phyloP scores from a whole-genome alignment of 2,329 filamentous ascomycete species.

The Chaetomiaceae sp. region DNA sequence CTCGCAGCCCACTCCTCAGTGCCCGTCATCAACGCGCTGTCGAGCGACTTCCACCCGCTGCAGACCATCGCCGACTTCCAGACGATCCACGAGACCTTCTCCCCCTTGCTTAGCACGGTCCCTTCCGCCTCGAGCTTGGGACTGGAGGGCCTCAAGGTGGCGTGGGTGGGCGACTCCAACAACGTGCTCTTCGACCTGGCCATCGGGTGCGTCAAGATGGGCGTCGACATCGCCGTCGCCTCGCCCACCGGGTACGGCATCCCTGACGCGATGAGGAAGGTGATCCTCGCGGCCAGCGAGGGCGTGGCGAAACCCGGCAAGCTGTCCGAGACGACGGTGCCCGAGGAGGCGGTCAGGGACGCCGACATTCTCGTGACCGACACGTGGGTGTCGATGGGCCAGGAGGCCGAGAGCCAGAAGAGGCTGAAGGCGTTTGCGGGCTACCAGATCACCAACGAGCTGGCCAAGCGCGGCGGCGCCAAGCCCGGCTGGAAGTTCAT shows the following conservation, averaged over 20 bases:
- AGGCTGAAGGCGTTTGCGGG: constrained; percentile 77
- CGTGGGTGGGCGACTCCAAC: constrained; percentile 95
- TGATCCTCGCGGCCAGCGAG: constrained; percentile 63
- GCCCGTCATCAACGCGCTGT: constrained; percentile 83
- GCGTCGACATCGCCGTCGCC: constrained; percentile 80
- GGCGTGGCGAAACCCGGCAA: constrained; percentile 57
- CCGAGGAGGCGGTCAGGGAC: constrained; percentile 78
- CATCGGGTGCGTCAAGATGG: constrained; percentile 80
- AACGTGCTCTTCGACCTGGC: constrained; percentile 95
- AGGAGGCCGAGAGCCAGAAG: constrained; percentile 78
- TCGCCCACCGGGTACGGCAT: constrained; percentile 83
- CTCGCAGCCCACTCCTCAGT: constrained; percentile 70
- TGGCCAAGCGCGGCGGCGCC: constrained; percentile 79
- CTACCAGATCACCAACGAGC: constrained; percentile 84
- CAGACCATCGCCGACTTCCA: constrained; percentile 93
- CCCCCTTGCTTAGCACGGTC: constrained; percentile 39
- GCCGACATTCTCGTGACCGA: constrained; percentile 93
- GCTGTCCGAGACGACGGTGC: constrained; percentile 70
- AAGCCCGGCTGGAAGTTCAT: constrained; percentile 94
- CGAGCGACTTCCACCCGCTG: constrained; percentile 86
- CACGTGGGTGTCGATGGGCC: constrained; percentile 98
- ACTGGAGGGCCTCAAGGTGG: constrained; percentile 79
- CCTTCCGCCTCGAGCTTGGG: constrained; percentile 48
- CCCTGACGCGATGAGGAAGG: constrained; percentile 64
- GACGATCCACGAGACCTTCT: constrained; percentile 77